These are phyloP conservation scores for Ogataea populi-albae DNA, from an alignment of 805 yeast genomes.

Conservation along the genomic window DNA sequence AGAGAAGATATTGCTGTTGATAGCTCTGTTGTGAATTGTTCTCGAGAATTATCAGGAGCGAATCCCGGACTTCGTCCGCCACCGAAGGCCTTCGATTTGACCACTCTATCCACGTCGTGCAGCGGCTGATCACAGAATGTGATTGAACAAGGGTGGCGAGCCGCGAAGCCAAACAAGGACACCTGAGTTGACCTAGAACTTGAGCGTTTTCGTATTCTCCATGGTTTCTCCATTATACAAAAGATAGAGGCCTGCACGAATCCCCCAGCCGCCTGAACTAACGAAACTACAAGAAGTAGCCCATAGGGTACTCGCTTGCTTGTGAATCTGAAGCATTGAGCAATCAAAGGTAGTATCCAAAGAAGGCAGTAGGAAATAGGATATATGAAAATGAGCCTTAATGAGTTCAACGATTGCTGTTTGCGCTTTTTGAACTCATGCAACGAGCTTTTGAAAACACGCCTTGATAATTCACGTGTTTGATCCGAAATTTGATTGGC, in stretches of 20 bases:
- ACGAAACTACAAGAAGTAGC: slow-evolving; percentile 9
- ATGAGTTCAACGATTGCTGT: slow-evolving; percentile 15
- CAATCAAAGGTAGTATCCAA: slow-evolving; percentile 18
- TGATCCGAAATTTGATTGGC: neutral
- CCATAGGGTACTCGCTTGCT: slow-evolving; percentile 6
- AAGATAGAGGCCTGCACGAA: slow-evolving; percentile 18
- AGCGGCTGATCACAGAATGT: too few relatives aligned
- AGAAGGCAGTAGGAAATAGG: slow-evolving; percentile 16
- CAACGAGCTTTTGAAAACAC: slow-evolving; percentile 13
- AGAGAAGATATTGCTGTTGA: too few relatives aligned
- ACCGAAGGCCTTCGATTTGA: too few relatives aligned
- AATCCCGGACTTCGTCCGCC: too few relatives aligned
- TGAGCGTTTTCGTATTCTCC: slow-evolving; percentile 12
- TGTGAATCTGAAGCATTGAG: slow-evolving; percentile 15
- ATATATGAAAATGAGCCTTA: slow-evolving; percentile 18
- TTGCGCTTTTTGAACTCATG: slow-evolving; percentile 19
- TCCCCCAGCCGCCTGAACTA: slow-evolving; percentile 21
- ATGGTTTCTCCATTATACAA: slow-evolving; percentile 21
- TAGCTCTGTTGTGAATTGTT: too few relatives aligned
- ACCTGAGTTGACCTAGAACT: too few relatives aligned
- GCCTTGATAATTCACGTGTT: slow-evolving; percentile 11
- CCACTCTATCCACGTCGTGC: too few relatives aligned
- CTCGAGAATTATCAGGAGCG: too few relatives aligned
- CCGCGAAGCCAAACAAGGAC: too few relatives aligned
- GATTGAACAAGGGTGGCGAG: too few relatives aligned